Percentiles rank a stretch among this genome's conserved stretches.
phyloP scores from a whole-genome alignment of 2,329 filamentous ascomycete species.

The Epichloe brachyelytri region DNA sequence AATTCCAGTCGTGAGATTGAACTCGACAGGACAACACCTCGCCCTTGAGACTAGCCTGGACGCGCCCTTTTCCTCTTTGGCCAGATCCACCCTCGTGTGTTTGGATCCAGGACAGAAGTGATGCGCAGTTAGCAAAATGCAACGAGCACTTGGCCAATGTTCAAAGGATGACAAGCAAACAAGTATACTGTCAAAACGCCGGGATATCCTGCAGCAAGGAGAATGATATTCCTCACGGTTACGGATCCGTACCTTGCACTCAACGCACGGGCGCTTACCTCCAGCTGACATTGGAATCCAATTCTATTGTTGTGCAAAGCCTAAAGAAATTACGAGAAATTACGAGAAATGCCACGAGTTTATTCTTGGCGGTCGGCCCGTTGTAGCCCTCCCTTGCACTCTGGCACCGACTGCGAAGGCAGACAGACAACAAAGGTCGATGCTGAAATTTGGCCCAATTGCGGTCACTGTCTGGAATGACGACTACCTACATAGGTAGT shows the following conservation, averaged over 20 bases:
- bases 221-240: neutral
- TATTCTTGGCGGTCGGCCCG: neutral
- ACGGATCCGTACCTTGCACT: neutral
- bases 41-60: neutral
- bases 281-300: neutral
- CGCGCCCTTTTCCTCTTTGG: neutral
- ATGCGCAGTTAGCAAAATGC: neutral
- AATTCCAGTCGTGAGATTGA: slow-evolving; percentile 3
- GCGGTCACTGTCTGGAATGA: neutral
- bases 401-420: neutral
- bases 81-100: neutral
- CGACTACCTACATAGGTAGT: neutral
- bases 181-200: neutral
- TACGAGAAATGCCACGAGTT: neutral
- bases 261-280: neutral
- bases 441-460: neutral
- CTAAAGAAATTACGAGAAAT: neutral
- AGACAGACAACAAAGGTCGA: neutral
- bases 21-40: neutral
- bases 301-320: neutral
- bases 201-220: neutral
- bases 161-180: neutral
- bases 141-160: neutral
- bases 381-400: neutral
- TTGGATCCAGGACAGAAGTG: neutral